Conservation (phyloP, 2,329 filamentous ascomycete species). For the Pseudogymnoascus sp. region DNA sequence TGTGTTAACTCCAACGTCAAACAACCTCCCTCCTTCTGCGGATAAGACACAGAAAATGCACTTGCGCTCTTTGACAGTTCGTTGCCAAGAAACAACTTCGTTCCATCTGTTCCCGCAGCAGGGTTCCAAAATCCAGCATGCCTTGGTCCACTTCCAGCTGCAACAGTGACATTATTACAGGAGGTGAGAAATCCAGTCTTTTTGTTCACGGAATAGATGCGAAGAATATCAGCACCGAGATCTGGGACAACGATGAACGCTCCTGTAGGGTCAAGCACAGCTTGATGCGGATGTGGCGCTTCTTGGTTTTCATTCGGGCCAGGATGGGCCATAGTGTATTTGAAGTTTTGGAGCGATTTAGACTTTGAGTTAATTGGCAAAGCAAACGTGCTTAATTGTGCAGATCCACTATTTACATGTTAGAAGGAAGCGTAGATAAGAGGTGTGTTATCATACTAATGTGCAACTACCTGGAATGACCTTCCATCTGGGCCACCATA, state of each 20-base stretch:
- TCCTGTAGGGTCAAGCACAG: slow-evolving; percentile 42
- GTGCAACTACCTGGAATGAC: slow-evolving; percentile 21
- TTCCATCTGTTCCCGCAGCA: slow-evolving; percentile 8
- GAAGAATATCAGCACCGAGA: slow-evolving; percentile 41
- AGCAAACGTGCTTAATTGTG: slow-evolving; percentile 13
- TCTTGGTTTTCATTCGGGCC: slow-evolving; percentile 31
- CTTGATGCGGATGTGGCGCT: slow-evolving; percentile 40
- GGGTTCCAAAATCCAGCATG: slow-evolving; percentile 39
- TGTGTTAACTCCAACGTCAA: not conserved
- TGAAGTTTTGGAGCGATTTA: slow-evolving; percentile 10
- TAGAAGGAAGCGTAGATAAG: slow-evolving; percentile 13
- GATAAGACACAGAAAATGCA: slow-evolving; percentile 23
- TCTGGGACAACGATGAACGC: slow-evolving; percentile 42
- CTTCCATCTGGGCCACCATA: slow-evolving; percentile 13
- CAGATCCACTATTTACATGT: slow-evolving; percentile 11
- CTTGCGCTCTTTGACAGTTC: slow-evolving; percentile 37
- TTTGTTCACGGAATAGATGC: slow-evolving; percentile 38
- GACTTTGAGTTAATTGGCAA: slow-evolving; percentile 10
- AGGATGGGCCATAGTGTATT: slow-evolving; percentile 10
- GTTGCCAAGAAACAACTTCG: slow-evolving; percentile 35
- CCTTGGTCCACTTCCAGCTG: slow-evolving; percentile 39
- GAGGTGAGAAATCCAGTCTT: slow-evolving; percentile 31
- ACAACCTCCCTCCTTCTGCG: not conserved
- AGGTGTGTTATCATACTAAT: slow-evolving; percentile 24
- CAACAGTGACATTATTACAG: slow-evolving; percentile 28